phyloP scores from a whole-genome alignment of 2,329 filamentous ascomycete genomes.

The Colletotrichum tanaceti region DNA sequence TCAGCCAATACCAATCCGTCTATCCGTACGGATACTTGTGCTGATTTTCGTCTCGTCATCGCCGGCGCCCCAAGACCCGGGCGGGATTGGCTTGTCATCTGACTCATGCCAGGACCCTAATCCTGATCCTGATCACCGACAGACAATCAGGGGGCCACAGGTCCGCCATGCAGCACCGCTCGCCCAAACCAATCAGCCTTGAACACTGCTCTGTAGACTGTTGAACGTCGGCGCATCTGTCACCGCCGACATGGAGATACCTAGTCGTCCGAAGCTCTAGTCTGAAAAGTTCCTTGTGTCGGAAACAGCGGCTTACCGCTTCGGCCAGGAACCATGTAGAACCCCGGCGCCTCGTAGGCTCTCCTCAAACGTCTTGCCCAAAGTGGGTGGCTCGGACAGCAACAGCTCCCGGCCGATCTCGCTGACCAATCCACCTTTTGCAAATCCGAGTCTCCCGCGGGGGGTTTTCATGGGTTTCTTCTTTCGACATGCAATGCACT shows the following conservation, averaged over 20 bases:
- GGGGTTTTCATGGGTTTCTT: constrained; percentile 17
- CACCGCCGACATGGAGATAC: constrained; percentile 6
- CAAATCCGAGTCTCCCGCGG: constrained; percentile 15
- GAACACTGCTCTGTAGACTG: constrained; percentile 2
- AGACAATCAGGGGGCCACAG: background rate
- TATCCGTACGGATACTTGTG: background rate
- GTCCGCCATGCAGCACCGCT: constrained; percentile 20
- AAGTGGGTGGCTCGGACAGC: background rate
- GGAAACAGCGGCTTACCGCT: background rate
- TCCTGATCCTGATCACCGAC: constrained; percentile 3
- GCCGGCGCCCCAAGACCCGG: background rate
- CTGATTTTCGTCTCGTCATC: background rate
- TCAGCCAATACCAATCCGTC: background rate
- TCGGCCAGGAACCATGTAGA: constrained; percentile 18
- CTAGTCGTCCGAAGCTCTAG: constrained; percentile 18
- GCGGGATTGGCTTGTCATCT: constrained; percentile 1
- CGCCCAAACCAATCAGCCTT: constrained; percentile 4
- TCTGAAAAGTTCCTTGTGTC: background rate
- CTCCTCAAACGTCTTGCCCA: background rate
- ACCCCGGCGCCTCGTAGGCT: background rate
- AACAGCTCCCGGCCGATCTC: constrained; percentile 22
- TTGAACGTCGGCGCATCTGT: background rate
- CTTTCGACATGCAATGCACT: constrained; percentile 3
- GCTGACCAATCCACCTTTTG: constrained; percentile 13
- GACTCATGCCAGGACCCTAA: constrained; percentile 20